Evolutionary conservation across 768 basidiomycete species (phyloP).

Genomic region (Pulveroboletus frians): DNA sequence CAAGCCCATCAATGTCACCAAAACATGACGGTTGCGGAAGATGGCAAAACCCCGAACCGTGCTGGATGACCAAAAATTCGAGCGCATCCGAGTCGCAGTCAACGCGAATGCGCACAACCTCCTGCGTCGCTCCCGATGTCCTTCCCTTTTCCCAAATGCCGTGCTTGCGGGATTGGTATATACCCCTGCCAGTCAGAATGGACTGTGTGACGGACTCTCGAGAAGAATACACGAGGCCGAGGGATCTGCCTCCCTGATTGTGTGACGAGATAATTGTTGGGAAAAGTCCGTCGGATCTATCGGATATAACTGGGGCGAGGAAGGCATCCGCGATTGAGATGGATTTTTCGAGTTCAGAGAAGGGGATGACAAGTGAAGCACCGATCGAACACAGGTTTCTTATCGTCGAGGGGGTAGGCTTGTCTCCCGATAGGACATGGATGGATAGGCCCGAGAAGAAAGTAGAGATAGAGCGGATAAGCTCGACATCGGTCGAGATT

Average conservation of each 20-base stretch:
- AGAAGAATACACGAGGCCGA: constrained; percentile 97
- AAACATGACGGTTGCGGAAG: constrained; percentile 86
- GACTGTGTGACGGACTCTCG: constrained; percentile 77
- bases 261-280: constrained; percentile 84
- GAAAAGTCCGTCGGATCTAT: constrained; percentile 88
- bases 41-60: constrained; percentile 93
- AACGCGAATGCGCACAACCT: constrained; percentile 70
- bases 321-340: constrained; percentile 82
- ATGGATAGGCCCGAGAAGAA: constrained; percentile 66
- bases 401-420: constrained; percentile 57
- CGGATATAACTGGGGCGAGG: constrained; percentile 74
- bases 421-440: constrained; percentile 50
- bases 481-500: constrained; percentile 63
- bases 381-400: constrained; percentile 53
- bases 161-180: constrained; percentile 94
- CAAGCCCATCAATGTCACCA: constrained; percentile 70
- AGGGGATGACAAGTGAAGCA: constrained; percentile 67
- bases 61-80: constrained; percentile 85
- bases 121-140: constrained; percentile 91
- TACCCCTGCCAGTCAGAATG: constrained; percentile 83
- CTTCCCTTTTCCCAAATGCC: constrained; percentile 97
- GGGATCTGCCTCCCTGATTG: constrained; percentile 59
- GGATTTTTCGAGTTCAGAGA: constrained; percentile 54
- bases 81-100: constrained; percentile 95
- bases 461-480: constrained; percentile 69